These are phyloP conservation scores for Exidia glandulosa DNA, from an alignment of 768 basidiomycete species.

Conservation along the genomic window DNA sequence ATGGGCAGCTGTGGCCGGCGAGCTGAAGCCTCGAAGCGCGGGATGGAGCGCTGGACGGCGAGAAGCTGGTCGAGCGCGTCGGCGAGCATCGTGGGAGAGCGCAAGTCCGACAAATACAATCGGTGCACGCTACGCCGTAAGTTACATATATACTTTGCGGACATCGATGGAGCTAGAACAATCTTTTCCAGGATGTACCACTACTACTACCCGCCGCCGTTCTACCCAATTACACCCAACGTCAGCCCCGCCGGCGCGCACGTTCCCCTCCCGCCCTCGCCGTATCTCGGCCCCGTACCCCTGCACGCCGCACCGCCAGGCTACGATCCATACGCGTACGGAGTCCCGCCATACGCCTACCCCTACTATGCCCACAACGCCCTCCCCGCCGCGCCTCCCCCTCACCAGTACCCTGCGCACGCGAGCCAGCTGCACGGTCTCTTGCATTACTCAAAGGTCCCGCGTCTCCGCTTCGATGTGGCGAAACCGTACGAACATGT, in stretches of 20 bases:
- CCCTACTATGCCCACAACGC: background rate
- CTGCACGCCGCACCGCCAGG: background rate
- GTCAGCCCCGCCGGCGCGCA: background rate
- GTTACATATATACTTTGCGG: background rate
- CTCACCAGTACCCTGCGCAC: background rate
- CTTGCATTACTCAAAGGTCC: background rate
- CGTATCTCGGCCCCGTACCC: background rate
- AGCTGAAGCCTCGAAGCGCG: background rate
- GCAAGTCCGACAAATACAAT: background rate
- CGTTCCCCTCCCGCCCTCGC: background rate
- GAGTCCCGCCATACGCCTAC: background rate
- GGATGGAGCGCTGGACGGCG: background rate
- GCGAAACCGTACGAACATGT: background rate
- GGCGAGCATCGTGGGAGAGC: background rate
- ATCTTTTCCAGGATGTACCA: background rate
- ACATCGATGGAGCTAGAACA: background rate
- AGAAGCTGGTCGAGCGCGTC: background rate
- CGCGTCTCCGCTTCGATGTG: background rate
- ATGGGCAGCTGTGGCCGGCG: background rate
- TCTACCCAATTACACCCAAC: background rate
- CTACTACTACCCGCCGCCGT: background rate
- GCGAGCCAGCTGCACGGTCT: background rate
- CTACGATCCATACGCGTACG: background rate
- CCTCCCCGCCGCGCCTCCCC: background rate
- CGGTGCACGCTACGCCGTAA: background rate